Evolutionary conservation across 106 monocot genomes (phyloP).

Genomic region (Allium sativum): DNA sequence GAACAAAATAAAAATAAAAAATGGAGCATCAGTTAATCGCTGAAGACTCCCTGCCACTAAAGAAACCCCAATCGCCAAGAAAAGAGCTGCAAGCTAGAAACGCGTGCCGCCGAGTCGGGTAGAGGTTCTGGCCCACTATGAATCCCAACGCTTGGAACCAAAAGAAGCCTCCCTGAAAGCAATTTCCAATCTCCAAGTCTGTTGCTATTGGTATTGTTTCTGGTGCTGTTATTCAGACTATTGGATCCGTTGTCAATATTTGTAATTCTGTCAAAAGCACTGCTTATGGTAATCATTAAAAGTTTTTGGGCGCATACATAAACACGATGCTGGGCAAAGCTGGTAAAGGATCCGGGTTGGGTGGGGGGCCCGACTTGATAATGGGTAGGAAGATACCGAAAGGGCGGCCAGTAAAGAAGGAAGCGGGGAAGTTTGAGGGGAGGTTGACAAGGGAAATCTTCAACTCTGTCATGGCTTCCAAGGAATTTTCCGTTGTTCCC

Average conservation of each 20-base stretch:
- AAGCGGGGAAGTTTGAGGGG: constrained; percentile 21
- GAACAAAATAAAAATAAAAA: too few species aligned
- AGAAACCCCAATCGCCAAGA: too few species aligned
- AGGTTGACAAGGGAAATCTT: constrained; percentile 31
- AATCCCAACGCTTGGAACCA: constrained; percentile 53
- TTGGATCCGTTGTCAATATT: constrained; percentile 11
- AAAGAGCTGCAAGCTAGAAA: neutral
- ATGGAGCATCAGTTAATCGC: too few species aligned
- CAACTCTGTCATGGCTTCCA: constrained; percentile 19
- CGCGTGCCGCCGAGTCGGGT: constrained; percentile 45
- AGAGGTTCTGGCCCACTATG: constrained; percentile 79
- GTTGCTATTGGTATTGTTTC: constrained; percentile 45
- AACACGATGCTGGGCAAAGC: constrained; percentile 31
- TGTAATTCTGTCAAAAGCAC: constrained; percentile 29
- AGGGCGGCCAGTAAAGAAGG: constrained; percentile 4
- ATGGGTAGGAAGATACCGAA: constrained; percentile 17
- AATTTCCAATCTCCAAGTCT: constrained; percentile 64
- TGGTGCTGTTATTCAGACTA: constrained; percentile 16
- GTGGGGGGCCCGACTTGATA: constrained; percentile 9
- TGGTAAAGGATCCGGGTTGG: constrained; percentile 8
- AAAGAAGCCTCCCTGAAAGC: constrained; percentile 52
- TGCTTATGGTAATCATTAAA: constrained; percentile 4
- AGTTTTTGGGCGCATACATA: constrained; percentile 22
- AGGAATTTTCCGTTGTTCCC: too few species aligned
- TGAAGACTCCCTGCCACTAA: too few species aligned